These are phyloP conservation scores for Hemisphaericaspora lyxosophila DNA, from an alignment of 1,139 yeast species.

Conservation along the genomic window DNA sequence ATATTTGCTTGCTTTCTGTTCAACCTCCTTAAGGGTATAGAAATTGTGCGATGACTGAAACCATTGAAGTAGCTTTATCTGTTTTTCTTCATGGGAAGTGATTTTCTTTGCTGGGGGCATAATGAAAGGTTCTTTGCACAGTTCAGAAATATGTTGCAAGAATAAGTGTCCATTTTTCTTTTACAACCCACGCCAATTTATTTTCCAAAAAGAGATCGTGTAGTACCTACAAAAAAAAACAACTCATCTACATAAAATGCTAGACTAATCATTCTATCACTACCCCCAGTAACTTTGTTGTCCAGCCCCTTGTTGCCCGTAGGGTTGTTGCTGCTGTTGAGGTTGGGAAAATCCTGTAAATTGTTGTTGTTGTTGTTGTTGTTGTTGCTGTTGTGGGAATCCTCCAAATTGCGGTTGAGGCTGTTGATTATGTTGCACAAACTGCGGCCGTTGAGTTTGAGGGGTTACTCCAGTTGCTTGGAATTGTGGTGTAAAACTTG, in stretches of 20 bases:
- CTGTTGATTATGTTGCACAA: conserved; percentile 18
- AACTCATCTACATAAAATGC: background rate
- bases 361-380: conserved; percentile 16
- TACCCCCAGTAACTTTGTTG: conserved; percentile 15
- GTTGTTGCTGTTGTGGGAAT: conserved; percentile 14
- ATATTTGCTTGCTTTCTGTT: conserved; percentile 43
- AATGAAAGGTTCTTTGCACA: no score
- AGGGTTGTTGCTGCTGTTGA: conserved; percentile 13
- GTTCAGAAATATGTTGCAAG: no score
- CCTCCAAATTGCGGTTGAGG: conserved; percentile 12
- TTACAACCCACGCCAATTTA: background rate
- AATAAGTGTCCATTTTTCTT: no score
- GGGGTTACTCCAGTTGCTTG: conserved; percentile 14
- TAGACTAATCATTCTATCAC: conserved; percentile 5
- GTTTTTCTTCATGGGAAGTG: conserved; percentile 40
- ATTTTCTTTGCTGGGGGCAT: conserved; percentile 27
- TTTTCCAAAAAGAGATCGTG: no score
- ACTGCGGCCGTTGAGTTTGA: conserved; percentile 16
- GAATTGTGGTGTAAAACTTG: conserved; percentile 16
- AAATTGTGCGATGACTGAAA: conserved; percentile 40
- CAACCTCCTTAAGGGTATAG: conserved; percentile 51
- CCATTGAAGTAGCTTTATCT: conserved; percentile 34
- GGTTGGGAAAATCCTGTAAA: conserved; percentile 14
- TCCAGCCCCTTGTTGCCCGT: conserved; percentile 8
- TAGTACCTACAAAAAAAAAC: no score